Conservation (phyloP, 306 rosid genomes). For the Astragalus membranaceus region DNA sequence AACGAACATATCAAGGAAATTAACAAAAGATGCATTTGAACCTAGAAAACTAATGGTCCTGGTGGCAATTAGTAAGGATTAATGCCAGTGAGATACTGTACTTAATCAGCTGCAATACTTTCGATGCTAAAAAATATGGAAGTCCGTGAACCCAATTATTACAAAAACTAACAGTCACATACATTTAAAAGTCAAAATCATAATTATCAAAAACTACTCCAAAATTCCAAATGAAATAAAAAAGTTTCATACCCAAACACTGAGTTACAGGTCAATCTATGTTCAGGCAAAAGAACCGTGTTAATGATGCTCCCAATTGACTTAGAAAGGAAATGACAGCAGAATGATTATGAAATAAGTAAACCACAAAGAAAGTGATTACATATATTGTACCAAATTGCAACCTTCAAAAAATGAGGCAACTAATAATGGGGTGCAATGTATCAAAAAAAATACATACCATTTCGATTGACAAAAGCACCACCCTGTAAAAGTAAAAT, state of each 20-base stretch:
- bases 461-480: too few species aligned
- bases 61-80: background rate
- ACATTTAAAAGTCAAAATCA: background rate
- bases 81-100: background rate
- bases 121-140: background rate
- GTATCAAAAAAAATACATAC: too few species aligned
- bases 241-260: background rate
- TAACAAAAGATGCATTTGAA: background rate
- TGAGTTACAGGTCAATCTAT: too few species aligned
- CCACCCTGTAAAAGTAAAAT: too few species aligned
- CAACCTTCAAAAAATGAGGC: too few species aligned
- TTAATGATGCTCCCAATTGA: too few species aligned
- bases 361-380: too few species aligned
- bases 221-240: background rate
- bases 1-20: background rate
- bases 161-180: background rate
- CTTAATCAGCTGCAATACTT: background rate
- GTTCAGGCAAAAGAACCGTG: too few species aligned
- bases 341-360: too few species aligned
- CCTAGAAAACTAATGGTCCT: background rate
- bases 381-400: too few species aligned
- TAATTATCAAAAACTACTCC: background rate
- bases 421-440: too few species aligned
- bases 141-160: background rate
- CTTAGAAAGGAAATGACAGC: too few species aligned